phyloP scores from a whole-genome alignment of 306 rosid genomes.

The Lithocarpus polystachyus region DNA sequence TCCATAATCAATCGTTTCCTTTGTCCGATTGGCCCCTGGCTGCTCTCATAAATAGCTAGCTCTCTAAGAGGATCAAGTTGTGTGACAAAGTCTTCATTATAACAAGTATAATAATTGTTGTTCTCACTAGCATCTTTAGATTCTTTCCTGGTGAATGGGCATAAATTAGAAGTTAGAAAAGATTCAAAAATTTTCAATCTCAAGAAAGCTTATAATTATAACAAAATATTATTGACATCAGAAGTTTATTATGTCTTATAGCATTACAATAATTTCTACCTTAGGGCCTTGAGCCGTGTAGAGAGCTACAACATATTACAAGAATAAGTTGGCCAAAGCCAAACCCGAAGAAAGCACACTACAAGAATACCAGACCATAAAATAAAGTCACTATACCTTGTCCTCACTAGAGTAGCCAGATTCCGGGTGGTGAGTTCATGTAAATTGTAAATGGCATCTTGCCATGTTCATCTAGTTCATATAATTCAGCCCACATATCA shows the following conservation, averaged over 20 bases:
- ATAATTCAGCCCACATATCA: background rate
- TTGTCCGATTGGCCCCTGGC: background rate
- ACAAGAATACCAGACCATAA: no score
- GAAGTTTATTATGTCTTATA: no score
- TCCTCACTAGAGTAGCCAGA: background rate
- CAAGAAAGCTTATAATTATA: no score
- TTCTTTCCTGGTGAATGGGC: background rate
- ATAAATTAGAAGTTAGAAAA: no score
- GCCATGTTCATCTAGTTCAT: background rate
- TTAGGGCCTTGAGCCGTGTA: background rate
- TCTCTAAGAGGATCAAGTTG: background rate
- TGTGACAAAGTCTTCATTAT: background rate
- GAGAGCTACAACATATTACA: no score
- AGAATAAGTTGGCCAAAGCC: no score
- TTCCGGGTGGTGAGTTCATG: background rate
- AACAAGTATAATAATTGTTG: background rate
- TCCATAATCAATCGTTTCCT: background rate
- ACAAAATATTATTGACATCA: no score
- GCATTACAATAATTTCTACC: no score
- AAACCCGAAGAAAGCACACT: no score
- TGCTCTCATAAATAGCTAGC: background rate
- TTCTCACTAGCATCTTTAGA: background rate
- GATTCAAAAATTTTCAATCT: no score
- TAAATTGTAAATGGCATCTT: background rate
- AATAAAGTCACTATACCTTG: no score